Percentiles rank a stretch among this genome's conserved stretches.
These are phyloP conservation scores for Cutaneotrichosporon curvatum DNA, from an alignment of 1,284 basidiomycete genomes.

Conservation along the genomic window DNA sequence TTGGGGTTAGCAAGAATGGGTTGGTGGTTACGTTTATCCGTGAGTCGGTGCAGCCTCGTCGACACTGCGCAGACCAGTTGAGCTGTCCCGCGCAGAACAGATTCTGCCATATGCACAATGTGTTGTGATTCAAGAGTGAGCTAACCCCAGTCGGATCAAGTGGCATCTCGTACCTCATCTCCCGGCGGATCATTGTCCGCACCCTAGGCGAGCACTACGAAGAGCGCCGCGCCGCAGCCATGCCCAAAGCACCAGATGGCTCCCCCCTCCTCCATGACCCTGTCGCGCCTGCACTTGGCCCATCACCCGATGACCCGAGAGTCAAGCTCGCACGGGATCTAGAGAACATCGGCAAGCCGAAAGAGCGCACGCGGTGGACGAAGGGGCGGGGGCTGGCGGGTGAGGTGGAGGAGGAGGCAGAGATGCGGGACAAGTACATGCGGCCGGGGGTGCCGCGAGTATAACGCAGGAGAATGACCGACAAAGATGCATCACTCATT, in stretches of 20 bases:
- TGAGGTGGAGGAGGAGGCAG: constrained; percentile 30
- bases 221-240: not conserved
- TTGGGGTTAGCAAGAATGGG: constrained; percentile 19
- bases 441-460: constrained; percentile 26
- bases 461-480: too few relatives aligned
- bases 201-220: constrained; percentile 14
- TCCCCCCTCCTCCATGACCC: not conserved
- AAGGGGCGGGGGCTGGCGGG: constrained; percentile 28
- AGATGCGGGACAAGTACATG: constrained; percentile 33
- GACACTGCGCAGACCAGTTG: not conserved
- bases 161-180: constrained; percentile 23
- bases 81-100: not conserved
- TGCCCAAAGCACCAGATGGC: not conserved
- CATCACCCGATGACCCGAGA: constrained; percentile 2
- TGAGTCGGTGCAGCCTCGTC: constrained; percentile 12
- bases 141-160: constrained; percentile 22
- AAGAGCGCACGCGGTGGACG: constrained; percentile 21
- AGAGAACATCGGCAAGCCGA: constrained; percentile 10
- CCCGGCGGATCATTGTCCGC: constrained; percentile 17
- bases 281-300: not conserved
- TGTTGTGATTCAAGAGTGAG: too few relatives aligned
- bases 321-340: constrained; percentile 7
- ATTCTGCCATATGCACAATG: too few relatives aligned
- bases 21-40: constrained; percentile 26
- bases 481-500: constrained; percentile 1